Evolutionary conservation across 1,284 basidiomycete genomes (phyloP), one percentile per base, ranked within the genome.

Genomic region (Sanguinoderma infundibulare): DNA sequence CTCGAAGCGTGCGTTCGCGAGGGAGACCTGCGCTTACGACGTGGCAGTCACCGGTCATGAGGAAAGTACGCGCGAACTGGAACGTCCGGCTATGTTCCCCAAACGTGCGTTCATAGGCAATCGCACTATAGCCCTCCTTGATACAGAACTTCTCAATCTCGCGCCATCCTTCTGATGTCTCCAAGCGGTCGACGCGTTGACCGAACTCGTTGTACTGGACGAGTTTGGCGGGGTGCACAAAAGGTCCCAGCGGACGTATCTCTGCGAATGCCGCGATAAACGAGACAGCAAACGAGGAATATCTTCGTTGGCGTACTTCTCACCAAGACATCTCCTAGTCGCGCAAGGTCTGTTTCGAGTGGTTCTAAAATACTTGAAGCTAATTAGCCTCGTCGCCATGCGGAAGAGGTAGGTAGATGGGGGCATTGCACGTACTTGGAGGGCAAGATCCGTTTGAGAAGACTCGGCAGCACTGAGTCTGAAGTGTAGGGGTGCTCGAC

Each of bases 161-260:
- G 35, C 86, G 79, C 90, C 90, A 92, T 1, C 84, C 87, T 70
- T 91, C 87, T 12, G 86, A 87, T 0, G 87, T 90, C 51, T 86
- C 79, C 0, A 92, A 79, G 2, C 77, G 73, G 70, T 92, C 90
- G 5, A 91, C 75, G 10, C 88, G 81, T 46, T 78, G 78, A 0
- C 89, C 89, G 85, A 85, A 91, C 63, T 89, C 84, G 66, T 90
- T 78, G 68, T 90, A 91, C 70, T 91, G 90, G 0, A 79, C 79
- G 22, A 91, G 70, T 10, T 72, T 76, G 0, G 88, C 86, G 22
- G 81, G 81, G 1, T 72, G 70, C 1, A 81, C 75, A 24, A 76
- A 78, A 22, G 73, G 69, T 22, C 79, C 80, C 44, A 88, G 68
- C 5, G 74, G 72, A 32, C 86, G 82, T 52, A 89, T 76, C 22